Percentiles rank a stretch among this genome's conserved stretches.
Evolutionary conservation across 1,139 yeast genomes (phyloP).

Genomic region (Scheffersomyces segobiensis): DNA sequence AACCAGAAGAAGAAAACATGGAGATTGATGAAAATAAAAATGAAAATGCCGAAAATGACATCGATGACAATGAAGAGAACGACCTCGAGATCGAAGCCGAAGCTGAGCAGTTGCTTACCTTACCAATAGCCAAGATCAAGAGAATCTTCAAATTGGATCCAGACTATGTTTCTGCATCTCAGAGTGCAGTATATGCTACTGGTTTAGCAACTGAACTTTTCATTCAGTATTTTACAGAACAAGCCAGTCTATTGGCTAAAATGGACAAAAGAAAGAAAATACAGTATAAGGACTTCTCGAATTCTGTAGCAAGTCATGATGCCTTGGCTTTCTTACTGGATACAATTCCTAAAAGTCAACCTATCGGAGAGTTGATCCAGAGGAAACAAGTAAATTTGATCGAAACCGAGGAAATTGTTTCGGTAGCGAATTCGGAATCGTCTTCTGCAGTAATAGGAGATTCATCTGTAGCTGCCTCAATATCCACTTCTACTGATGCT

Average conservation of each 20-base stretch:
- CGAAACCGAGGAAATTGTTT: background rate
- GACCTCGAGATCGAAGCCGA: slow-evolving; percentile 18
- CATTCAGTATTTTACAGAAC: slow-evolving; percentile 76
- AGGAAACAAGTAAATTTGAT: slow-evolving; percentile 43
- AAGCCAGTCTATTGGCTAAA: slow-evolving; percentile 69
- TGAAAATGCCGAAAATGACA: slow-evolving; percentile 1
- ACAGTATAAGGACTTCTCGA: slow-evolving; percentile 72
- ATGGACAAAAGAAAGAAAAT: slow-evolving; percentile 71
- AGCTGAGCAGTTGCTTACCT: slow-evolving; percentile 24
- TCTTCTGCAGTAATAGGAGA: background rate
- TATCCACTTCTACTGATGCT: background rate
- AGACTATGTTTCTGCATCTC: slow-evolving; percentile 74
- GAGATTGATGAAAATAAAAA: background rate
- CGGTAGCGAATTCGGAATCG: background rate
- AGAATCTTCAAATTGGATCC: slow-evolving; percentile 84
- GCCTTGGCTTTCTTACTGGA: slow-evolving; percentile 68
- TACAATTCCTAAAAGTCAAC: slow-evolving; percentile 64
- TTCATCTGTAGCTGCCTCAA: background rate
- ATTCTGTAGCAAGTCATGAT: slow-evolving; percentile 67
- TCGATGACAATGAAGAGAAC: slow-evolving; percentile 5
- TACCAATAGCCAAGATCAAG: slow-evolving; percentile 83
- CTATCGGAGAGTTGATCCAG: slow-evolving; percentile 52
- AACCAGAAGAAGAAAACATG: background rate
- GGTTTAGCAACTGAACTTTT: slow-evolving; percentile 89
- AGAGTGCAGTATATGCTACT: slow-evolving; percentile 76